phyloP scores from a whole-genome alignment of 805 yeast genomes.

The Candida quercuum region DNA sequence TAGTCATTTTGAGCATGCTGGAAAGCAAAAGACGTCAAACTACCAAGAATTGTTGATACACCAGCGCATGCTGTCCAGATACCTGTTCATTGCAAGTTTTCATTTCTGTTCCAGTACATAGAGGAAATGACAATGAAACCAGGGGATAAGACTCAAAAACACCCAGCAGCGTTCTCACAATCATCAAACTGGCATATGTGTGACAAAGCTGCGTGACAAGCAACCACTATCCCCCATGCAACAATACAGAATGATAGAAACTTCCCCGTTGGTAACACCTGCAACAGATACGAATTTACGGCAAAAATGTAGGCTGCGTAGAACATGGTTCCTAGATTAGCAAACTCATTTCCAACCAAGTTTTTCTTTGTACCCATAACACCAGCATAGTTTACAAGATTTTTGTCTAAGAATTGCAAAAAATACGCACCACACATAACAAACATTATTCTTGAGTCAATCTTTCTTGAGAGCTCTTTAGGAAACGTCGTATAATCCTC shows the following conservation, averaged over 20 bases:
- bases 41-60: conserved; percentile 39
- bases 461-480: conserved; percentile 25
- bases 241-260: conserved; percentile 41
- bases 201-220: conserved; percentile 48
- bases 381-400: conserved; percentile 55
- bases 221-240: conserved; percentile 49
- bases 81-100: conserved; percentile 48
- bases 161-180: conserved; percentile 49
- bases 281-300: conserved; percentile 44
- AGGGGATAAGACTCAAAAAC: conserved; percentile 52
- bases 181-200: conserved; percentile 48
- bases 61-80: conserved; percentile 58
- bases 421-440: conserved; percentile 49
- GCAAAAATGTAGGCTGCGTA: conserved; percentile 49
- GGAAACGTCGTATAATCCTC: conserved; percentile 12
- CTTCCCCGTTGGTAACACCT: conserved; percentile 49
- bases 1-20: conserved; percentile 38
- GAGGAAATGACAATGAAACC: conserved; percentile 53
- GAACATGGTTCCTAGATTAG: conserved; percentile 48
- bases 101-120: conserved; percentile 54
- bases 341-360: conserved; percentile 42
- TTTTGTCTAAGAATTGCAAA: conserved; percentile 54
- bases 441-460: conserved; percentile 45
- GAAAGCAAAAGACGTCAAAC: conserved; percentile 44
- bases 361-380: conserved; percentile 56